Conservation (phyloP, 352 stramenopile genomes). For the Phytophthora macrochlamydospora region DNA sequence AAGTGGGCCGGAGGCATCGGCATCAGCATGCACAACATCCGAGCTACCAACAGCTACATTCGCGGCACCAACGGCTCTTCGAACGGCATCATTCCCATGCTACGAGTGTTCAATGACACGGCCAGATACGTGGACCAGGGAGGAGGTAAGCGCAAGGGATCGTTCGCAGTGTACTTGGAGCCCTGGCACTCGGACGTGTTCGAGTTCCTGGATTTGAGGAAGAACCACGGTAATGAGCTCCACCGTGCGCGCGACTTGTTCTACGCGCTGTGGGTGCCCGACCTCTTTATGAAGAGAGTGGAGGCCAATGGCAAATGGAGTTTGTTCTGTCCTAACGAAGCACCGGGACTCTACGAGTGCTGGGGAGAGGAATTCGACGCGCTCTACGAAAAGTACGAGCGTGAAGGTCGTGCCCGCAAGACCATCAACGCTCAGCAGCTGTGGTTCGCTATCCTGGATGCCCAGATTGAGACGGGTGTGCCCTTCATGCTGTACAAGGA, state of each 20-base stretch:
- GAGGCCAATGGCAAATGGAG: slow-evolving; percentile 96
- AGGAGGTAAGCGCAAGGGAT: slow-evolving; percentile 97
- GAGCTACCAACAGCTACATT: slow-evolving; percentile 97
- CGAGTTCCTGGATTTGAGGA: slow-evolving; percentile 97
- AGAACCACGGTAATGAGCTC: slow-evolving; percentile 99
- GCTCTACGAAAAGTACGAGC: slow-evolving; percentile 97
- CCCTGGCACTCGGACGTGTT: slow-evolving; percentile 99
- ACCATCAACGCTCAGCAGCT: slow-evolving; percentile 98
- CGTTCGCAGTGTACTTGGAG: slow-evolving; percentile 99
- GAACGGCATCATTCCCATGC: slow-evolving; percentile 99
- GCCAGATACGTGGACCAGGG: slow-evolving; percentile 99
- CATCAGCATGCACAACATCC: slow-evolving; percentile 98
- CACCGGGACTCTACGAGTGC: slow-evolving; percentile 93
- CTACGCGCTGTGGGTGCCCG: slow-evolving; percentile 98
- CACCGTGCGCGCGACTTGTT: slow-evolving; percentile 98
- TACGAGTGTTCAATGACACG: slow-evolving; percentile 99
- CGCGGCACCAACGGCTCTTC: slow-evolving; percentile 98
- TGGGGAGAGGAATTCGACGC: slow-evolving; percentile 96
- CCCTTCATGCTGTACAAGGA: slow-evolving; percentile 99
- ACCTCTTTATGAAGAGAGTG: slow-evolving; percentile 99
- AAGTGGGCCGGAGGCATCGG: slow-evolving; percentile 99
- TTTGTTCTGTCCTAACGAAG: slow-evolving; percentile 99
- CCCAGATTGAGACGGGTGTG: slow-evolving; percentile 99
- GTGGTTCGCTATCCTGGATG: slow-evolving; percentile 98
- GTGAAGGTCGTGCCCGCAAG: slow-evolving; percentile 93